phyloP scores from a whole-genome alignment of 805 yeast genomes.

The Scheffersomyces lignosus region DNA sequence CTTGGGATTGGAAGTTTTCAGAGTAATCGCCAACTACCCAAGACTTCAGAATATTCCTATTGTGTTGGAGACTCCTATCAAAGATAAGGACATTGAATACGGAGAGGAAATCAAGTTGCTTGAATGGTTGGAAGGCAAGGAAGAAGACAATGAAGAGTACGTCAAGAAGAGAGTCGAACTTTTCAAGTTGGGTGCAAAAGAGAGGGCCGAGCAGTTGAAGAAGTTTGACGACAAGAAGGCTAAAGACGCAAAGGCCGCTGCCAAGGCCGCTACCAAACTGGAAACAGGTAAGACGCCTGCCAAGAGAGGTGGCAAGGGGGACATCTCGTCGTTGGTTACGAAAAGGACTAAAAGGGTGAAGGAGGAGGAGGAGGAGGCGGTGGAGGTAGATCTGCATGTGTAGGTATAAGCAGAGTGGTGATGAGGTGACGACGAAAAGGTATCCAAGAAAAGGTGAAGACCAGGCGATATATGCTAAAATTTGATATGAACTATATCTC shows the following conservation, averaged over 20 bases:
- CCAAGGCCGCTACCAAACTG: slow-evolving; percentile 4
- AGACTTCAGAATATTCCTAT: slow-evolving; percentile 70
- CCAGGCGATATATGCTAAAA: slow-evolving; percentile 1
- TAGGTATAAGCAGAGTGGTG: not conserved
- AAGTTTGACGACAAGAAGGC: slow-evolving; percentile 50
- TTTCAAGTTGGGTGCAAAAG: slow-evolving; percentile 60
- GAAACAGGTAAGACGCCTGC: not conserved
- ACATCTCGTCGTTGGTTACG: slow-evolving; percentile 16
- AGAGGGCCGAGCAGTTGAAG: slow-evolving; percentile 65
- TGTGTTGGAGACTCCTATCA: slow-evolving; percentile 83
- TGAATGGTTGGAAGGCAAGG: slow-evolving; percentile 73
- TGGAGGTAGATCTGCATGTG: not conserved
- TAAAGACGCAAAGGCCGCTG: slow-evolving; percentile 8
- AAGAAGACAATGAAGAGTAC: slow-evolving; percentile 55
- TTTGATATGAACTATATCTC: no score
- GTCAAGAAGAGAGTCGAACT: slow-evolving; percentile 48
- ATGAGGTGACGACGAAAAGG: not conserved
- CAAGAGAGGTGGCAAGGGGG: slow-evolving; percentile 13
- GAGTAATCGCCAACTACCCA: slow-evolving; percentile 69
- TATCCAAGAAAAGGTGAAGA: slow-evolving; percentile 1
- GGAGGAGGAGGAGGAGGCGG: slow-evolving; percentile 7
- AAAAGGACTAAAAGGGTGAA: slow-evolving; percentile 13
- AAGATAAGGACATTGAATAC: slow-evolving; percentile 60
- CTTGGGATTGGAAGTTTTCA: slow-evolving; percentile 80
- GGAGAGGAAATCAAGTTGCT: slow-evolving; percentile 81